These are phyloP conservation scores for Aspergillus saccharolyticus DNA, from an alignment of 495 filamentous ascomycete species.

Conservation along the genomic window DNA sequence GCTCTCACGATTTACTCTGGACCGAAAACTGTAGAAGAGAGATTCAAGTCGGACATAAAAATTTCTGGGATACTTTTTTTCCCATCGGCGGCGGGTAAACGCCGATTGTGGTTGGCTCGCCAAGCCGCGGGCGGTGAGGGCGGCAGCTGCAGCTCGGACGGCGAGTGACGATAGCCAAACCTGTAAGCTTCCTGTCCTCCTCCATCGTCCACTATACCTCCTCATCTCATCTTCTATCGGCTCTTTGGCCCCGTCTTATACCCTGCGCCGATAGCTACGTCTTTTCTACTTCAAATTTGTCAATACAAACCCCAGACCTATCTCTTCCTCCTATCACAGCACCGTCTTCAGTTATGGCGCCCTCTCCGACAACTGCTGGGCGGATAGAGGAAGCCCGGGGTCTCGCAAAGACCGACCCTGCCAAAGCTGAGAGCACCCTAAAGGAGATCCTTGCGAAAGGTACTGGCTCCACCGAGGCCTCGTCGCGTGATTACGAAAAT, in stretches of 20 bases:
- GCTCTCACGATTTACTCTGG: slow-evolving; percentile 1
- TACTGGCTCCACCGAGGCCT: slow-evolving; percentile 76
- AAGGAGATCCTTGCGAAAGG: slow-evolving; percentile 81
- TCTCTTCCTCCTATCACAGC: slow-evolving; percentile 4
- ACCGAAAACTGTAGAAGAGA: background rate
- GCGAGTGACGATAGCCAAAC: slow-evolving; percentile 16
- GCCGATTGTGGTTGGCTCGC: slow-evolving; percentile 13
- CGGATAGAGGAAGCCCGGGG: slow-evolving; percentile 81
- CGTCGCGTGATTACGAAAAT: slow-evolving; percentile 79
- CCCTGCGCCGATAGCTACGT: background rate
- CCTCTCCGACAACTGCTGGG: slow-evolving; percentile 46
- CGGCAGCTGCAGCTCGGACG: slow-evolving; percentile 15
- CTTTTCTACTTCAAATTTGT: background rate
- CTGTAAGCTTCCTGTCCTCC: slow-evolving; percentile 12
- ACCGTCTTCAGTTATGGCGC: slow-evolving; percentile 40
- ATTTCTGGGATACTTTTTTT: slow-evolving; percentile 14
- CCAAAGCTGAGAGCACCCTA: slow-evolving; percentile 76
- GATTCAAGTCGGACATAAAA: slow-evolving; percentile 4
- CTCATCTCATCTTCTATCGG: background rate
- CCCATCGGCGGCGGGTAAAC: slow-evolving; percentile 10
- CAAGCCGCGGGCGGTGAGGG: slow-evolving; percentile 20
- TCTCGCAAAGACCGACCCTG: slow-evolving; percentile 69
- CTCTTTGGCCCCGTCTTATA: background rate
- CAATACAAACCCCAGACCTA: background rate
- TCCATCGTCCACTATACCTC: slow-evolving; percentile 5